phyloP scores from a whole-genome alignment of 2,329 filamentous ascomycete genomes.

The Lachnellula arida region DNA sequence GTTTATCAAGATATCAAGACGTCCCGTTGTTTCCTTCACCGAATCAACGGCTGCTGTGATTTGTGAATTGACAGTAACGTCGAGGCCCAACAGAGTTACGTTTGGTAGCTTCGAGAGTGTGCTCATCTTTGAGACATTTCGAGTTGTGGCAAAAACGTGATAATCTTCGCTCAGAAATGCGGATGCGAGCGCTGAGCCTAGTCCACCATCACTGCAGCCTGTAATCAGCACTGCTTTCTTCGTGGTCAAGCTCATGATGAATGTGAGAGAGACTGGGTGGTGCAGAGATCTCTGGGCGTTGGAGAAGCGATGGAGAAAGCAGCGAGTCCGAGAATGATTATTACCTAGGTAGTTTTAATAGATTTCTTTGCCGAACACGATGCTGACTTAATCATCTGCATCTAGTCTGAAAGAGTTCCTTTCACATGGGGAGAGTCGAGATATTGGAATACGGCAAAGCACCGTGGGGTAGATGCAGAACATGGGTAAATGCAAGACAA shows the following conservation, averaged over 20 bases:
- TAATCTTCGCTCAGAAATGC: slow-evolving; percentile 33
- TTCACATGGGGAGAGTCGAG: too few relatives aligned
- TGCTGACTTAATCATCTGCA: too few relatives aligned
- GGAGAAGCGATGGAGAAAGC: too few relatives aligned
- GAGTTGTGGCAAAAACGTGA: slow-evolving; percentile 36
- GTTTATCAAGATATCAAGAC: slow-evolving; percentile 39
- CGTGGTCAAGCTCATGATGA: background rate
- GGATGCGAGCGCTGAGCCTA: slow-evolving; percentile 36
- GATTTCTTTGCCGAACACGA: too few relatives aligned
- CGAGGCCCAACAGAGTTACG: slow-evolving; percentile 31
- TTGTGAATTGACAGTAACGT: slow-evolving; percentile 35
- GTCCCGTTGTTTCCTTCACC: slow-evolving; percentile 31
- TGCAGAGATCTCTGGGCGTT: too few relatives aligned
- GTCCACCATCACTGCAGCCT: slow-evolving; percentile 35
- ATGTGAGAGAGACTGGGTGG: too few relatives aligned
- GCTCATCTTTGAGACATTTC: slow-evolving; percentile 31
- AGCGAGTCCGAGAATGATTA: too few relatives aligned
- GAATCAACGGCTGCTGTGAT: slow-evolving; percentile 31
- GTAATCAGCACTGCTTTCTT: slow-evolving; percentile 31
- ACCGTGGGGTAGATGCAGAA: too few relatives aligned
- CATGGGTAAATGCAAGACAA: too few relatives aligned
- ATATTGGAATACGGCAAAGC: too few relatives aligned
- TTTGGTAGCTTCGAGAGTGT: slow-evolving; percentile 23
- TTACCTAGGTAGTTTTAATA: too few relatives aligned
- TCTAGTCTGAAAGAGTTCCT: too few relatives aligned